These are phyloP conservation scores for Aspergillus biplanus DNA, from an alignment of 495 filamentous ascomycete genomes.

Conservation along the genomic window DNA sequence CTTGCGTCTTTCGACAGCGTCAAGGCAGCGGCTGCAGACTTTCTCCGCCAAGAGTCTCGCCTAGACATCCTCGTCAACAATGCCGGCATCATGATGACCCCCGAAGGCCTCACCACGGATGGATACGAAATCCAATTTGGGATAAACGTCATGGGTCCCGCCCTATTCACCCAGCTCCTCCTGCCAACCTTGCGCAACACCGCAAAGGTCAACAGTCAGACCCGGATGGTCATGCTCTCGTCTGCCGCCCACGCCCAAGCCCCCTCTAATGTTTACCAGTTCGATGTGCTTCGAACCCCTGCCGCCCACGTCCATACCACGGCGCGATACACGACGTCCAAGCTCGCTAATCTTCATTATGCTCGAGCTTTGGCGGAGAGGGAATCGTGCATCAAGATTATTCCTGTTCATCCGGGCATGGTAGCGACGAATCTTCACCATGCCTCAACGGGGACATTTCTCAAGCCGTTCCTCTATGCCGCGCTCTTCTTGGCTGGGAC, in stretches of 20 bases:
- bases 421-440: conserved; percentile 13
- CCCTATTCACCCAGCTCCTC: conserved; percentile 10
- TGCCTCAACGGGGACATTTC: neutral
- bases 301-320: conserved; percentile 6
- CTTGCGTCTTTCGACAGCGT: conserved; percentile 10
- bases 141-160: conserved; percentile 8
- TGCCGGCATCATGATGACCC: conserved; percentile 11
- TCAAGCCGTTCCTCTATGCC: conserved; percentile 8
- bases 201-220: neutral
- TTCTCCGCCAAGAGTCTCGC: conserved; percentile 5
- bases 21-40: conserved; percentile 6
- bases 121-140: conserved; percentile 11
- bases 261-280: neutral
- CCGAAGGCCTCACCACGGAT: conserved; percentile 3
- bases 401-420: conserved; percentile 15
- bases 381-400: conserved; percentile 4
- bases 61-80: conserved; percentile 10
- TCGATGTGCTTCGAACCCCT: conserved; percentile 4
- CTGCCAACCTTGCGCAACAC: neutral
- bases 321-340: conserved; percentile 3
- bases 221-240: neutral
- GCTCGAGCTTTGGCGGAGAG: conserved; percentile 7
- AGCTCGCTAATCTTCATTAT: conserved; percentile 11
- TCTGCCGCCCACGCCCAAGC: neutral
- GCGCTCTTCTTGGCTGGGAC: neutral